Evolutionary conservation across 2,329 filamentous ascomycete genomes (phyloP).

Genomic region (Fusarium austroafricanum): DNA sequence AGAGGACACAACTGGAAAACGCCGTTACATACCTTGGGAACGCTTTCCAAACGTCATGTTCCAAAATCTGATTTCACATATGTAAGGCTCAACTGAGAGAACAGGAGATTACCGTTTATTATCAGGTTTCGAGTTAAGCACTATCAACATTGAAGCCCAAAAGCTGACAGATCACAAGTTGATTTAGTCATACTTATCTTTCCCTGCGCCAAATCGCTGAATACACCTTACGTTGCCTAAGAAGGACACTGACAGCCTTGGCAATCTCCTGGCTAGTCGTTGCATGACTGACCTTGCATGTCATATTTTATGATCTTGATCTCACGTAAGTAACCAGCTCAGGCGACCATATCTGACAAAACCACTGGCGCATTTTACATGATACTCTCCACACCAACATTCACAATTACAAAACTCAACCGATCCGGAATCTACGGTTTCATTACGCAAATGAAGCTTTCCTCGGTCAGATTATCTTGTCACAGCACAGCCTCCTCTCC

Average conservation of each 20-base stretch:
- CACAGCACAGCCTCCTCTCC: slow-evolving; percentile 18
- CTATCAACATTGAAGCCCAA: not conserved
- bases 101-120: not conserved
- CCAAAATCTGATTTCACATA: not conserved
- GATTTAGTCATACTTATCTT: not conserved
- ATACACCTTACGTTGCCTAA: not conserved
- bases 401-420: slow-evolving; percentile 9
- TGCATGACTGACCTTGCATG: slow-evolving; percentile 1
- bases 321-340: slow-evolving; percentile 2
- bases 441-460: not conserved
- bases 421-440: not conserved
- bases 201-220: not conserved
- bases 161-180: not conserved
- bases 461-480: not conserved
- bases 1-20: not conserved
- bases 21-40: not conserved
- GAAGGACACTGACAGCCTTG: not conserved
- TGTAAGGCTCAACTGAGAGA: not conserved
- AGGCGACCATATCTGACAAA: not conserved
- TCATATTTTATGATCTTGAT: not conserved
- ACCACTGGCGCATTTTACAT: not conserved
- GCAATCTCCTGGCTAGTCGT: not conserved
- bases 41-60: not conserved
- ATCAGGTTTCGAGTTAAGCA: not conserved
- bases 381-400: not conserved